Base-by-base conservation (phyloP, 306 rosid species). In the Cicer yamashitae region DNA sequence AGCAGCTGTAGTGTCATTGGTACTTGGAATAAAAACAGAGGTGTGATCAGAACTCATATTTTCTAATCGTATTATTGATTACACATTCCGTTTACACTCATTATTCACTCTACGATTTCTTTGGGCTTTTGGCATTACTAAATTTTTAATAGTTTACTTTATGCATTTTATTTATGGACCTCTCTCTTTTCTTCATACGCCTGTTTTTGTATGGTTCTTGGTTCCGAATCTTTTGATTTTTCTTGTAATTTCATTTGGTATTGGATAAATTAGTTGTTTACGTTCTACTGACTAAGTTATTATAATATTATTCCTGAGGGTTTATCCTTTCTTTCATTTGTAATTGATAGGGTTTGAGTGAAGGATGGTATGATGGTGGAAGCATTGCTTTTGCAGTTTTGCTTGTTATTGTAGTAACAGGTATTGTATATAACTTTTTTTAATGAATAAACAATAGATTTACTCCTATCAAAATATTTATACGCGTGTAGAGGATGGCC, bases 361-460 rank as follows among this genome's bases (percentile, higher is more conserved):
- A 92, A 84, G 99, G 99, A 79, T 94, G 97, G 97, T 90, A 89
- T 75, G 99, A 94, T 83, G 96, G 99, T 75, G 97, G 96, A 64
- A 92, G 99, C 85, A 94, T 92, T 83, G 74, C 89, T 69, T 85
- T 92, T 68, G 99, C 99, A 74, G 99, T 94, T 61, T 9, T 87
- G 43, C 96, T 94, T 78, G 99, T 94, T 71, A 89, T 92, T 70
- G 75, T 90, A 47, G 99, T 94, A 71, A 94, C 99, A 74, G 99
- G 99, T 94, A 87, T 10, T 84, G 51, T 45, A 67, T 77, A 14
- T 63, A 70, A 44, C 25, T 54, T 34, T 75, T 67, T 53, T 53
- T 11, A 63, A 48, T 50, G 17, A 72, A 64, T 59, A 65, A 30
- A 20, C 51, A 18, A 46, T 71, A 38, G 13, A 30, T 61, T 47